Percentiles rank a stretch among this genome's conserved stretches.
Evolutionary conservation across 2,329 filamentous ascomycete species (phyloP).

Genomic region (Emmonsia crescens): DNA sequence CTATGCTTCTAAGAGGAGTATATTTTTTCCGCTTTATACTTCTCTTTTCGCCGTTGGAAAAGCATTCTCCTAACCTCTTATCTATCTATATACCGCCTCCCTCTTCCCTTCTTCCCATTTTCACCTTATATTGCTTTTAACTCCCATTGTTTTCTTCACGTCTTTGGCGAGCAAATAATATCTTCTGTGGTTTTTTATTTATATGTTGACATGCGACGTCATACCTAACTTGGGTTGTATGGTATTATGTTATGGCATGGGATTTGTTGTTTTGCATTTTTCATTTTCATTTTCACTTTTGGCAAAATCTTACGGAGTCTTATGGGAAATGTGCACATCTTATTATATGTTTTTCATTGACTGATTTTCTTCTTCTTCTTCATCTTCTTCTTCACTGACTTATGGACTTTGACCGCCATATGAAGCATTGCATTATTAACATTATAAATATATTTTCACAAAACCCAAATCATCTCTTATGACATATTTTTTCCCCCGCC

Average conservation of each 20-base stretch:
- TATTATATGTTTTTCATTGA: neutral
- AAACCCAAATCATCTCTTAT: no score
- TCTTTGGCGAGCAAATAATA: neutral
- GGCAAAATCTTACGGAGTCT: neutral
- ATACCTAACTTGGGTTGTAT: neutral
- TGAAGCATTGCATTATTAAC: neutral
- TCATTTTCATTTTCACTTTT: neutral
- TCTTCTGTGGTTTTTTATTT: neutral
- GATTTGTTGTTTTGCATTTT: neutral
- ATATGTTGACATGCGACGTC: neutral
- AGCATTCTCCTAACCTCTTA: neutral
- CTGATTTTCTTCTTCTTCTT: neutral
- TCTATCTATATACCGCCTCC: neutral
- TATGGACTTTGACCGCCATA: neutral
- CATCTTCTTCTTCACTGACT: neutral
- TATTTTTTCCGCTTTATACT: neutral
- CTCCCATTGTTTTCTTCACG: neutral
- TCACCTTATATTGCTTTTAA: neutral
- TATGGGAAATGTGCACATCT: neutral
- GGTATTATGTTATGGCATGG: neutral
- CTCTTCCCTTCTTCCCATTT: neutral
- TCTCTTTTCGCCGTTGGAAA: neutral
- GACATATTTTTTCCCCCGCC: neutral
- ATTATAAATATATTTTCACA: neutral
- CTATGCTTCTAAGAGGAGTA: neutral